These are phyloP conservation scores for Ramularia collo-cygni DNA, from an alignment of 2,329 filamentous ascomycete species.

Conservation along the genomic window DNA sequence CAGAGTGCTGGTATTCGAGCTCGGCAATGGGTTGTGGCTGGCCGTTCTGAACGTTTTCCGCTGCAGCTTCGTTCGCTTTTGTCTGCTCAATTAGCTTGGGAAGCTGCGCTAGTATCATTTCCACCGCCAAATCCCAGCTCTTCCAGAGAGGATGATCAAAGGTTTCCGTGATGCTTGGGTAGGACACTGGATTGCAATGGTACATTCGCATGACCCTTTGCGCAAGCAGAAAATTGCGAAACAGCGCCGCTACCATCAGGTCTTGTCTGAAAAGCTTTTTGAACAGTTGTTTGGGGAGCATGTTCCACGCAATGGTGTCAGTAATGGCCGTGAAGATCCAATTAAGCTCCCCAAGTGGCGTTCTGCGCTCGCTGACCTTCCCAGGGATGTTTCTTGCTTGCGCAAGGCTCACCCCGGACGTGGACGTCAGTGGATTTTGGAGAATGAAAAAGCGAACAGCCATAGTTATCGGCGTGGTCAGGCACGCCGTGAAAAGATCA, in stretches of 20 bases:
- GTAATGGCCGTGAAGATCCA: constrained; percentile 99
- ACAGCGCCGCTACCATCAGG: constrained; percentile 96
- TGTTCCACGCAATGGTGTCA: constrained; percentile 98
- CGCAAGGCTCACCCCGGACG: constrained; percentile 60
- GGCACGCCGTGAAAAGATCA: constrained; percentile 89
- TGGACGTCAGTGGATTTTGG: constrained; percentile 67
- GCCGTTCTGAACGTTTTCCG: constrained; percentile 14
- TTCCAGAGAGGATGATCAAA: constrained; percentile 93
- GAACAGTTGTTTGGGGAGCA: constrained; percentile 79
- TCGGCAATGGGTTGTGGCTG: constrained; percentile 29
- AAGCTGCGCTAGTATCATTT: constrained; percentile 86
- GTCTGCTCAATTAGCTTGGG: constrained; percentile 74
- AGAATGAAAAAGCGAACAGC: constrained; percentile 93
- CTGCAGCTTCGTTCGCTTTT: constrained; percentile 46
- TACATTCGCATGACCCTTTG: constrained; percentile 96
- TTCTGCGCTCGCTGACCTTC: constrained; percentile 83
- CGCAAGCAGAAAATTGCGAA: constrained; percentile 89
- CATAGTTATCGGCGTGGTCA: constrained; percentile 97
- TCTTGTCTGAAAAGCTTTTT: constrained; percentile 97
- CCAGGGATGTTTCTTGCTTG: constrained; percentile 85
- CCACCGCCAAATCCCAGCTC: constrained; percentile 95
- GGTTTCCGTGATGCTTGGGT: constrained; percentile 85
- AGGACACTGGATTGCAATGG: constrained; percentile 89
- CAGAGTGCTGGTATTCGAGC: constrained; percentile 91
- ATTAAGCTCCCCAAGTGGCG: constrained; percentile 90